phyloP scores from a whole-genome alignment of 2,329 filamentous ascomycete genomes.

The Penicillium griseofulvum region DNA sequence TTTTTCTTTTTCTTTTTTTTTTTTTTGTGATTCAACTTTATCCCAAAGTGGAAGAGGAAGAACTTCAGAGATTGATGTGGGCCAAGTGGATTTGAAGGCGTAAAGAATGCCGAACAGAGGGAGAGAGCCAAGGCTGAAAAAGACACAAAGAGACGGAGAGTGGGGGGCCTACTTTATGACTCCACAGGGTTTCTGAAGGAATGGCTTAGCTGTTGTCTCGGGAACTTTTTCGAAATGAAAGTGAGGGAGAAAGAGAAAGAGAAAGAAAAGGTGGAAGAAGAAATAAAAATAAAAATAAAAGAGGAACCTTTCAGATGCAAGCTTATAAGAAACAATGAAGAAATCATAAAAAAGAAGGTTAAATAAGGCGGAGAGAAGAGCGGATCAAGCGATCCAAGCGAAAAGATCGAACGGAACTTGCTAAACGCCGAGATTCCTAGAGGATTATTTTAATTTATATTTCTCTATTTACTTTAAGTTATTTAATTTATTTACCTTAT shows the following conservation, averaged over 20 bases:
- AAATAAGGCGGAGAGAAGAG: constrained; percentile 24
- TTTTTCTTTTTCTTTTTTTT: constrained; percentile 5
- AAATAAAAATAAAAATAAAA: constrained; percentile 5
- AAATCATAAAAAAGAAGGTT: constrained; percentile 28
- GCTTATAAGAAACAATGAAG: constrained; percentile 16
- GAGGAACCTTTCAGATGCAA: constrained; percentile 6
- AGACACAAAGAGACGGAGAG: constrained; percentile 4
- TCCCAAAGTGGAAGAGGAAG: constrained; percentile 11
- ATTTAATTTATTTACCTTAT: neutral
- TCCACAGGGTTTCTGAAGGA: constrained; percentile 14
- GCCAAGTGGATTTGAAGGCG: constrained; percentile 14
- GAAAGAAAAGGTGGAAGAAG: constrained; percentile 1
- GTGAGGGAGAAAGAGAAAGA: constrained; percentile 1
- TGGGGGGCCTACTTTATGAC: constrained; percentile 14
- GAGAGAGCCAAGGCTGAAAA: constrained; percentile 9
- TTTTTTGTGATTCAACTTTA: constrained; percentile 12
- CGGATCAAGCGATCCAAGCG: constrained; percentile 14
- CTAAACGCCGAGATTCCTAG: constrained; percentile 26
- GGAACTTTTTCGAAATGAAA: neutral
- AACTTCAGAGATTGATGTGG: constrained; percentile 27
- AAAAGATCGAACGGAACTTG: constrained; percentile 24
- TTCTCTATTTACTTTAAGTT: neutral
- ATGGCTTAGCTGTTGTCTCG: constrained; percentile 10
- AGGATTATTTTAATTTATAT: constrained; percentile 5
- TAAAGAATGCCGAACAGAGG: constrained; percentile 25